These are phyloP conservation scores for Pestalotiopsis fici DNA, from an alignment of 2,329 filamentous ascomycete genomes.

Conservation along the genomic window DNA sequence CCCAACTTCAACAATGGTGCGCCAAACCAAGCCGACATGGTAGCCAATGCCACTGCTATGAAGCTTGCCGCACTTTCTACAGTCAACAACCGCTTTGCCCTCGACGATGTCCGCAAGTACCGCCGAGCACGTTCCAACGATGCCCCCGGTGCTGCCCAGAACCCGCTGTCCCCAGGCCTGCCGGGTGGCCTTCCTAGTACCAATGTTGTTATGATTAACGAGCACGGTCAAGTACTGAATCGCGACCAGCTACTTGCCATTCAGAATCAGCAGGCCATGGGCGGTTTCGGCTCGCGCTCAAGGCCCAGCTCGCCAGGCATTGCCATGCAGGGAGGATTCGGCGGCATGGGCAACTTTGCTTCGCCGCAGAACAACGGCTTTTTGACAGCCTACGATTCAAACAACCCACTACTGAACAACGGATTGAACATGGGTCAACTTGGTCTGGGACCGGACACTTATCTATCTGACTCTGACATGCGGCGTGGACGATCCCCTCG, in stretches of 20 bases:
- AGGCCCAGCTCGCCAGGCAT: conserved; percentile 89
- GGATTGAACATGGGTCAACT: conserved; percentile 66
- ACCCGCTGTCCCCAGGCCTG: conserved; percentile 66
- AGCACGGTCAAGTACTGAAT: conserved; percentile 84
- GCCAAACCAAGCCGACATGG: conserved; percentile 87
- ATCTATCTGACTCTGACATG: conserved; percentile 92
- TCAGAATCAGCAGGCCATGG: conserved; percentile 66
- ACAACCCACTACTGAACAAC: conserved; percentile 68
- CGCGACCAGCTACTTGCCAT: conserved; percentile 83
- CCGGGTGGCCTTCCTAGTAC: conserved; percentile 64
- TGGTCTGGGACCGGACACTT: conserved; percentile 75
- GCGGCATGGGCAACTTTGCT: conserved; percentile 66
- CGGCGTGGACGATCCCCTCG: conserved; percentile 87
- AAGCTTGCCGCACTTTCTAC: conserved; percentile 96
- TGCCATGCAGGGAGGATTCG: conserved; percentile 65
- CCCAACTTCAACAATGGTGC: conserved; percentile 74
- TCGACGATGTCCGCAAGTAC: conserved; percentile 97
- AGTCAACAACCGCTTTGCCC: conserved; percentile 95
- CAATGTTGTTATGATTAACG: conserved; percentile 92
- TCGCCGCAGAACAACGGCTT: conserved; percentile 96
- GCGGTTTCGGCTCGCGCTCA: conserved; percentile 69
- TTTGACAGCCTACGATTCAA: conserved; percentile 81
- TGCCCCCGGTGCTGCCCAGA: conserved; percentile 62
- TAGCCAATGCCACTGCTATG: conserved; percentile 98
- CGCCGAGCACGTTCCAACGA: conserved; percentile 89